A percentile compares a stretch with the other conserved stretches of the same genome.
phyloP scores from a whole-genome alignment of 768 basidiomycete species.

The Solioccasus polychromus region DNA sequence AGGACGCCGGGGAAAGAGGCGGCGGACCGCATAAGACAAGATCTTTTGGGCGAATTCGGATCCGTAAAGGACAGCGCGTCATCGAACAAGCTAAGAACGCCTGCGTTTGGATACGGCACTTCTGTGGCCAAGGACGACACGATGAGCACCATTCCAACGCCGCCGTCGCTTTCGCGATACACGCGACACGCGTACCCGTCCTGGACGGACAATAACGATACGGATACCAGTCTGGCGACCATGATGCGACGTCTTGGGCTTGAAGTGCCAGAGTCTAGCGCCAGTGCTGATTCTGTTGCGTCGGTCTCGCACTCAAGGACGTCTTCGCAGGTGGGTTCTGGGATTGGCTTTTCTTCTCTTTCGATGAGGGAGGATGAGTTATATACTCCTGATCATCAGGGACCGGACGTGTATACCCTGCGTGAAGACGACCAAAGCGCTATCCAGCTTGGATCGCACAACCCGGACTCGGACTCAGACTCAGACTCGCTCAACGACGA shows the following conservation, averaged over 20 bases:
- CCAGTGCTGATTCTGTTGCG: conserved; percentile 11
- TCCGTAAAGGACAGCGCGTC: conserved; percentile 11
- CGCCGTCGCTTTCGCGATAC: conserved; percentile 72
- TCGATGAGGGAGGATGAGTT: conserved; percentile 4
- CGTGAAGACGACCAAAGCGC: conserved; percentile 24
- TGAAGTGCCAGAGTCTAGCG: conserved; percentile 36
- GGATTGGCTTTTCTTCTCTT: background rate
- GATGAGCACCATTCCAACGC: conserved; percentile 65
- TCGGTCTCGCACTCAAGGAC: conserved; percentile 12
- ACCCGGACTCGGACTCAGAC: conserved; percentile 43
- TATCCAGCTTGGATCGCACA: conserved; percentile 14
- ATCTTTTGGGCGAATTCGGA: conserved; percentile 49
- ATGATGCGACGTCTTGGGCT: conserved; percentile 66
- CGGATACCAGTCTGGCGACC: conserved; percentile 62
- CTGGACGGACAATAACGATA: conserved; percentile 42
- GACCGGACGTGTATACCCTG: conserved; percentile 23
- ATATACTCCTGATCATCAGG: conserved; percentile 26
- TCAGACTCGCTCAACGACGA: conserved; percentile 58
- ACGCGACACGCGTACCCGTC: conserved; percentile 37
- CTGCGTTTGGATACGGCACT: conserved; percentile 27
- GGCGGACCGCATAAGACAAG: conserved; percentile 62
- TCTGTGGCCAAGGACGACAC: conserved; percentile 46
- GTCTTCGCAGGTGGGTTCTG: conserved; percentile 8
- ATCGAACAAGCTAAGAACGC: conserved; percentile 25
- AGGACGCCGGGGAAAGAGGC: conserved; percentile 74